Evolutionary conservation across 768 basidiomycete genomes (phyloP).

Genomic region (Suillus sp.): DNA sequence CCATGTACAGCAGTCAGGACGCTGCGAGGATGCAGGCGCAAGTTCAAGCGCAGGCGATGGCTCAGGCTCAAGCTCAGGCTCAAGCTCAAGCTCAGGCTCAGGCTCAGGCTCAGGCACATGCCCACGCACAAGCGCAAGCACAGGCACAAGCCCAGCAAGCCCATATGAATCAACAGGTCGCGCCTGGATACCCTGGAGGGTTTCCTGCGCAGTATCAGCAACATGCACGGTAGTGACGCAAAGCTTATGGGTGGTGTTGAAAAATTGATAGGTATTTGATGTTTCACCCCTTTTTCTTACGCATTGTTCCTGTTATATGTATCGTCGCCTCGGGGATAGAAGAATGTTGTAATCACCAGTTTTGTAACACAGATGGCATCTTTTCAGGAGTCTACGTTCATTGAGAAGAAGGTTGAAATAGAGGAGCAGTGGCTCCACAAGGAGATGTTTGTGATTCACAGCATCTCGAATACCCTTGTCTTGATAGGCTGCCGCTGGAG

Average conservation of each 20-base stretch:
- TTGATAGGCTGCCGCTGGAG: background rate
- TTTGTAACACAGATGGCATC: background rate
- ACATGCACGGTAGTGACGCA: constrained; percentile 26
- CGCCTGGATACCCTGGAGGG: constrained; percentile 29
- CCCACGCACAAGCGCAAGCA: constrained; percentile 25
- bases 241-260: background rate
- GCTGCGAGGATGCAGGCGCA: constrained; percentile 44
- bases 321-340: background rate
- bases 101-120: constrained; percentile 31
- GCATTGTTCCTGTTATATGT: constrained; percentile 4
- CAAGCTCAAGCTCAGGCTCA: constrained; percentile 44
- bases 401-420: background rate
- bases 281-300: background rate
- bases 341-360: constrained; percentile 9
- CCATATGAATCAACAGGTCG: constrained; percentile 32
- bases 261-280: background rate
- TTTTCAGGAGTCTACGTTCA: background rate
- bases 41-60: constrained; percentile 44
- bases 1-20: constrained; percentile 35
- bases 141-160: constrained; percentile 27
- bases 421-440: background rate
- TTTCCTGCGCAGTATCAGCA: constrained; percentile 37
- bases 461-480: constrained; percentile 5
- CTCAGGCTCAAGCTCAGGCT: constrained; percentile 44
- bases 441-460: constrained; percentile 1